These are phyloP conservation scores for Lactarius akahatsu DNA, from an alignment of 768 basidiomycete genomes.

Conservation along the genomic window DNA sequence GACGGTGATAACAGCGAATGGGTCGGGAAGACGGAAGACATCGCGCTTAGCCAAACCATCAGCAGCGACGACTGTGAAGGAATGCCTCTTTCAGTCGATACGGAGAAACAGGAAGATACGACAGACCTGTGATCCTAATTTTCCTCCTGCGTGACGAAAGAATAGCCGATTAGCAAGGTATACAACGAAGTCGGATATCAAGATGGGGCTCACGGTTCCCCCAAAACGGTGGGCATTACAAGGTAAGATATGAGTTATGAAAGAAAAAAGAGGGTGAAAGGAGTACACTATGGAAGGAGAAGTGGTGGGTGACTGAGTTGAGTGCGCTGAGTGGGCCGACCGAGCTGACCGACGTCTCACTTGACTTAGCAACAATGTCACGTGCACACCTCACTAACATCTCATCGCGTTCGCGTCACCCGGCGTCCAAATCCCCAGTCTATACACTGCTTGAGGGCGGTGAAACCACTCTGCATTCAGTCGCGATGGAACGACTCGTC, in stretches of 20 bases:
- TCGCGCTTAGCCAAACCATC: slow-evolving; percentile 93
- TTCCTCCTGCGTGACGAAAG: slow-evolving; percentile 50
- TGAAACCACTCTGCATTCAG: background rate
- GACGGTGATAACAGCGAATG: slow-evolving; percentile 97
- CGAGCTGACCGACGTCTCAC: background rate
- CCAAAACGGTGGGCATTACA: slow-evolving; percentile 35
- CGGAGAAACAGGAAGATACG: background rate
- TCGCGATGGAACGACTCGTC: background rate
- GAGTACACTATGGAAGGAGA: background rate
- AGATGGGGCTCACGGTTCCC: slow-evolving; percentile 33
- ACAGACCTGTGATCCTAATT: slow-evolving; percentile 74
- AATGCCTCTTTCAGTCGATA: slow-evolving; percentile 6
- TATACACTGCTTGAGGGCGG: background rate
- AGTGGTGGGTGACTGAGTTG: background rate
- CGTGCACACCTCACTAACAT: slow-evolving; percentile 6
- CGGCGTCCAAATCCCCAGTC: background rate
- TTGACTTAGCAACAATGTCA: slow-evolving; percentile 7
- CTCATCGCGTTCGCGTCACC: background rate
- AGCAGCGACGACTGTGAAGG: slow-evolving; percentile 87
- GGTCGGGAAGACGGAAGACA: slow-evolving; percentile 94
- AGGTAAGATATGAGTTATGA: slow-evolving; percentile 35
- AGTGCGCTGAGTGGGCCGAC: background rate
- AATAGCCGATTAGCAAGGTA: slow-evolving; percentile 20
- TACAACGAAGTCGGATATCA: background rate
- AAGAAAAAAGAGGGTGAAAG: background rate